Evolutionary conservation across 352 stramenopile species (phyloP).

Genomic region (Phytophthora tentaculata): DNA sequence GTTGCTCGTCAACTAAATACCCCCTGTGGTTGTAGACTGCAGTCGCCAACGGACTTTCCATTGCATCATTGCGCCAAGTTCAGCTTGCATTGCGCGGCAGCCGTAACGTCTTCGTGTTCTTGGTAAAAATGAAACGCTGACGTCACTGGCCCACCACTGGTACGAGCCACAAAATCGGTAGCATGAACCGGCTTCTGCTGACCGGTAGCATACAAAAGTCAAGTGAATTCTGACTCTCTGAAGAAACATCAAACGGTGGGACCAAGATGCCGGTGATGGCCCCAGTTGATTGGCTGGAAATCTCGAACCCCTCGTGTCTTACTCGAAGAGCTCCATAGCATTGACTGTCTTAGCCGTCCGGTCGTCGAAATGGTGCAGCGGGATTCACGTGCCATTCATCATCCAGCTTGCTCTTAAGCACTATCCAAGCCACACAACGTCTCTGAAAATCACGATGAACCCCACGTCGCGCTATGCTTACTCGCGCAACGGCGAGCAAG

Average conservation of each 20-base stretch:
- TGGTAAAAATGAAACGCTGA: slow-evolving; percentile 13
- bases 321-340: slow-evolving; percentile 30
- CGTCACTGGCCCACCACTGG: slow-evolving; percentile 8
- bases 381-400: slow-evolving; percentile 26
- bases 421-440: slow-evolving; percentile 7
- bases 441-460: slow-evolving; percentile 46
- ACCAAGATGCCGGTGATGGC: slow-evolving; percentile 18
- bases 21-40: not conserved
- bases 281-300: slow-evolving; percentile 17
- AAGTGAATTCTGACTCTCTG: slow-evolving; percentile 29
- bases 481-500: slow-evolving; percentile 76
- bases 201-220: slow-evolving; percentile 17
- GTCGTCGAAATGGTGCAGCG: slow-evolving; percentile 13
- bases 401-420: slow-evolving; percentile 28
- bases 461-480: slow-evolving; percentile 68
- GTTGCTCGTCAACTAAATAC: slow-evolving; percentile 2
- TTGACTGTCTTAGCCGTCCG: slow-evolving; percentile 18
- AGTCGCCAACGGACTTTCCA: slow-evolving; percentile 18
- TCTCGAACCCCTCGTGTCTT: slow-evolving; percentile 17
- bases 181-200: slow-evolving; percentile 23
- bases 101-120: slow-evolving; percentile 27
- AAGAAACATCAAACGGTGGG: slow-evolving; percentile 27
- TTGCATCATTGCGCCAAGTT: slow-evolving; percentile 2
- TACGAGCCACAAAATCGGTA: slow-evolving; percentile 22
- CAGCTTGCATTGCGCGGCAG: not conserved